A percentile compares a stretch with the other conserved stretches of the same genome.
Conservation (phyloP, 495 filamentous ascomycete genomes). For the Thermothielavioides terrestris region DNA sequence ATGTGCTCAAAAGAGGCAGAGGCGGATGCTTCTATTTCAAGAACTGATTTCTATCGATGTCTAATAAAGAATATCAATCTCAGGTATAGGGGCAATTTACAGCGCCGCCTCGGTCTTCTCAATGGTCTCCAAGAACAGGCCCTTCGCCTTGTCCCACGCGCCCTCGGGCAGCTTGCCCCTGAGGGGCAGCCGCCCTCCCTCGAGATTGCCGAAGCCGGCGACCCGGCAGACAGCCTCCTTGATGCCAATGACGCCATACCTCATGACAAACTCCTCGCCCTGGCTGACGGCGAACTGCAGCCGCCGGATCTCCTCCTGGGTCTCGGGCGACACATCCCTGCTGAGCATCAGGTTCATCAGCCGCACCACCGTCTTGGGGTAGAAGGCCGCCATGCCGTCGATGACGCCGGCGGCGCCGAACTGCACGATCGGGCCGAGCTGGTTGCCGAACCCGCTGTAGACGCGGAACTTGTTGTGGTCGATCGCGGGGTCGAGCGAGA, state of each 20-base stretch:
- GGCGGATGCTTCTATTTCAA: too few species aligned
- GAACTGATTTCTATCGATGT: too few species aligned
- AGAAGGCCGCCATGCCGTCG: conserved; percentile 55
- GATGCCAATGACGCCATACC: conserved; percentile 49
- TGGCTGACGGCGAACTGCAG: conserved; percentile 50
- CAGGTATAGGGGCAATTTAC: too few species aligned
- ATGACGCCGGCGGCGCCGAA: conserved; percentile 55
- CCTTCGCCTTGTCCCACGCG: conserved; percentile 25
- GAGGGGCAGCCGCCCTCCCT: conserved; percentile 49
- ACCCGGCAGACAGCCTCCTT: conserved; percentile 52
- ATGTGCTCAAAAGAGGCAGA: too few species aligned
- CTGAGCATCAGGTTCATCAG: conserved; percentile 42
- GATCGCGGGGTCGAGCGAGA: conserved; percentile 42
- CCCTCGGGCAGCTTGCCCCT: conserved; percentile 42
- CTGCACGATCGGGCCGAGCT: conserved; percentile 51
- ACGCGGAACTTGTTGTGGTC: conserved; percentile 48
- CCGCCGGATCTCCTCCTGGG: conserved; percentile 31
- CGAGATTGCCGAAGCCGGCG: conserved; percentile 45
- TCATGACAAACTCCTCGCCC: conserved; percentile 53
- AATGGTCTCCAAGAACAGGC: conserved; percentile 16
- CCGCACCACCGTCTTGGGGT: conserved; percentile 49
- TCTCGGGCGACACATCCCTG: conserved; percentile 14
- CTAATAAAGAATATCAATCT: too few species aligned
- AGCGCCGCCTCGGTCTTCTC: conserved; percentile 14
- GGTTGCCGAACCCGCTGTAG: conserved; percentile 59